Base-by-base conservation (phyloP, 371 early-diverging fungal species). In the Capillidium rhysosporum region DNA sequence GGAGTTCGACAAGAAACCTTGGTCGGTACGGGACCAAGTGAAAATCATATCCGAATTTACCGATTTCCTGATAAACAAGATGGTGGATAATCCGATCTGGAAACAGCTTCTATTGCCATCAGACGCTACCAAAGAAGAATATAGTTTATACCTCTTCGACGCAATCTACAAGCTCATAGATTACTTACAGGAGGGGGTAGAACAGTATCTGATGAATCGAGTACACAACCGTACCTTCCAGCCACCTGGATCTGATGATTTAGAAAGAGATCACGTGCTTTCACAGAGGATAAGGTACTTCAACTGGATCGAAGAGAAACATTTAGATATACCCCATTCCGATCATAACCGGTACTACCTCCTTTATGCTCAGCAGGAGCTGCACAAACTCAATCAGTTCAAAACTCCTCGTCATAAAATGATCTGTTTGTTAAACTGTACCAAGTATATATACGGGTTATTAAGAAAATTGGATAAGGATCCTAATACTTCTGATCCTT, bases 341-440 rank as follows among this genome's bases (percentile, higher is more conserved):
- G 63, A 67, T 31, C 73, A 81, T 48, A 79, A 80, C 55, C 76
- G 77, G 23, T 67, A 74, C 16, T 84, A 80, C 56, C 54, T 86
- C 56, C 67, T 69, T 16, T 79, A 77, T 59, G 89, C 87, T 2
- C 71, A 73, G 45, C 63, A 70, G 24, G 89, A 88, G 60, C 65
- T 88, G 48, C 62, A 75, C 25, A 86, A 86, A 57, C 83, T 88
- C 38, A 86, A 88, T 62, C 76, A 77, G 44, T 89, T 79, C 66
- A 85, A 84, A 59, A 78, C 89, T 16, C 89, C 89, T 23, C 74
- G 87, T 48, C 89, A 89, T 57, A 89, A 89, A 48, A 67, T 88
- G 51, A 86, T 88, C 38, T 88, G 89, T 62, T 73, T 88, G 31
- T 65, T 88, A 46, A 89, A 89, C 65, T 80, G 86, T 62, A 87